phyloP scores from a whole-genome alignment of 106 monocot species.

The Allium cepa region DNA sequence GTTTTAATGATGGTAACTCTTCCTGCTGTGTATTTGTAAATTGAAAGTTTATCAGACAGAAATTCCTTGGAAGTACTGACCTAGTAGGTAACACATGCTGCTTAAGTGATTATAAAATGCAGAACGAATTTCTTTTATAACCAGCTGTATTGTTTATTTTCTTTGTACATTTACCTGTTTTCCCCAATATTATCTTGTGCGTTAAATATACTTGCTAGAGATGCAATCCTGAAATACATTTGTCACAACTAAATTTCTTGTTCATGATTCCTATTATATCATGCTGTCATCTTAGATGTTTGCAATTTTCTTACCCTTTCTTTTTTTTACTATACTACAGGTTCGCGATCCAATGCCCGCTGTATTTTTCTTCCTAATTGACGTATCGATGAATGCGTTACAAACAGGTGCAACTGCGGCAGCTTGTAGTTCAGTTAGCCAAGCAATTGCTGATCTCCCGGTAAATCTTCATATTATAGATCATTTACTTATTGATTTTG shows the following conservation, averaged over 20 bases:
- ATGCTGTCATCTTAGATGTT: neutral
- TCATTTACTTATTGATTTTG: no score
- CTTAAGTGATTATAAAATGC: neutral
- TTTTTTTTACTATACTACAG: constrained; percentile 16
- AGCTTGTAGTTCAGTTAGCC: constrained; percentile 87
- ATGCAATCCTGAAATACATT: neutral
- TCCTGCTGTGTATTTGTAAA: no score
- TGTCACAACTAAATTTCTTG: neutral
- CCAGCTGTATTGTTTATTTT: neutral
- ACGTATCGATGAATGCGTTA: constrained; percentile 96
- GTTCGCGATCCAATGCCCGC: constrained; percentile 99
- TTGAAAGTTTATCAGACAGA: neutral
- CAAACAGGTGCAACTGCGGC: constrained; percentile 96
- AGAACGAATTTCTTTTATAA: neutral
- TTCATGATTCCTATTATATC: neutral
- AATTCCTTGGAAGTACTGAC: neutral
- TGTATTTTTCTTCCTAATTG: constrained; percentile 94
- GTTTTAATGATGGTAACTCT: no score
- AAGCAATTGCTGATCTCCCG: constrained; percentile 92
- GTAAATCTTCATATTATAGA: constrained; percentile 23
- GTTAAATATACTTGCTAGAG: neutral
- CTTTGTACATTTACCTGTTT: neutral
- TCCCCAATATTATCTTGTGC: neutral
- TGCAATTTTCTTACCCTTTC: neutral
- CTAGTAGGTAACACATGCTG: neutral